Percentiles rank a stretch among this genome's conserved stretches.
phyloP scores from a whole-genome alignment of 1,284 basidiomycete genomes.

The Marasmius oreades region DNA sequence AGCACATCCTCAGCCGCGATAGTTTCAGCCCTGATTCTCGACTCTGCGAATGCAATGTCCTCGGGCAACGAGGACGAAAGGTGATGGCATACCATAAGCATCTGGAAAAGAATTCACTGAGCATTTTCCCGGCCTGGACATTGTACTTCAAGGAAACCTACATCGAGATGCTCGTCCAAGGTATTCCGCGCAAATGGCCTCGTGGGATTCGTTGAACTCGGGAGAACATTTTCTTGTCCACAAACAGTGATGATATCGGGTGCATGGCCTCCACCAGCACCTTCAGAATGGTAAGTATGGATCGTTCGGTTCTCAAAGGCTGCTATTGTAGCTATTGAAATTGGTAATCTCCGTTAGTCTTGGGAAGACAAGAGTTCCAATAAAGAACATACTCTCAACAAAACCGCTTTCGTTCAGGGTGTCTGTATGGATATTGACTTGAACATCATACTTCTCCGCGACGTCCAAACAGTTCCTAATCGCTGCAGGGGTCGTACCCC shows the following conservation, averaged over 20 bases:
- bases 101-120: constrained; percentile 59
- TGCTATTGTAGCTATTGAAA: constrained; percentile 75
- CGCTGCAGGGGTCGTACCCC: constrained; percentile 89
- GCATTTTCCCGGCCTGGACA: neutral
- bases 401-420: constrained; percentile 95
- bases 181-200: constrained; percentile 92
- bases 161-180: constrained; percentile 95
- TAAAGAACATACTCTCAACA: constrained; percentile 64
- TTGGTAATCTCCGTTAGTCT: constrained; percentile 20
- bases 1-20: constrained; percentile 97
- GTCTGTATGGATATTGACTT: constrained; percentile 97
- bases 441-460: constrained; percentile 92
- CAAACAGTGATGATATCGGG: constrained; percentile 98
- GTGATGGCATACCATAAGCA: constrained; percentile 97
- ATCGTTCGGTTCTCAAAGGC: constrained; percentile 93
- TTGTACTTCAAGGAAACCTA: constrained; percentile 34
- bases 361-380: neutral
- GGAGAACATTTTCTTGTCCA: constrained; percentile 88
- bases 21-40: constrained; percentile 94
- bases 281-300: constrained; percentile 97
- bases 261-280: constrained; percentile 94
- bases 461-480: constrained; percentile 82
- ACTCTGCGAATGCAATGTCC: constrained; percentile 96
- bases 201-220: constrained; percentile 97
- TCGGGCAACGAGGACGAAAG: constrained; percentile 87